phyloP scores from a whole-genome alignment of 169 alveolate genomes.

The Eimeria maxima region DNA sequence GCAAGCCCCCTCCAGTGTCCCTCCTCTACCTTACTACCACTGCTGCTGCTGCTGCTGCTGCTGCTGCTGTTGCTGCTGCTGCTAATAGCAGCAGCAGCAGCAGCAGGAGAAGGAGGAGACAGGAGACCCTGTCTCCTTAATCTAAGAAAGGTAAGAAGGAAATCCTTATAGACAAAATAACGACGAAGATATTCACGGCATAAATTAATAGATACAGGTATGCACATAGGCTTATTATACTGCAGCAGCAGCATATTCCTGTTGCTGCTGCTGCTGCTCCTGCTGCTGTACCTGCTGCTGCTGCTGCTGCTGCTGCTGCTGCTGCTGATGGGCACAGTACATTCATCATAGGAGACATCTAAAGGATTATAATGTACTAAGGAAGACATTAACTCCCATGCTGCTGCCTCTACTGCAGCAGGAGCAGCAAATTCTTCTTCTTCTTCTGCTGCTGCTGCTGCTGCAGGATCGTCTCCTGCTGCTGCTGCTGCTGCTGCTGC shows the following conservation, averaged over 20 bases:
- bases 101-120: neutral
- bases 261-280: neutral
- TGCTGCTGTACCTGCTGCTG: neutral
- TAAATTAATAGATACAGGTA: neutral
- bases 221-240: neutral
- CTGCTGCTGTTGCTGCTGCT: neutral
- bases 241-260: neutral
- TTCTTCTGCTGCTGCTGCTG: neutral
- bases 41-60: slow-evolving; percentile 11
- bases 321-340: no score
- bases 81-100: no score
- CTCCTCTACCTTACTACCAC: neutral
- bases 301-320: no score
- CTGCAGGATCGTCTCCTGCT: neutral
- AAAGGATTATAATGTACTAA: slow-evolving; percentile 49
- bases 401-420: slow-evolving; percentile 67
- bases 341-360: neutral
- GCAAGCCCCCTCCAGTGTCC: slow-evolving; percentile 66
- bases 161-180: neutral
- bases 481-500: slow-evolving; percentile 1
- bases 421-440: neutral
- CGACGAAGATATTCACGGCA: slow-evolving; percentile 38
- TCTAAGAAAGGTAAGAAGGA: neutral
- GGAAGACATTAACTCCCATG: slow-evolving; percentile 73
- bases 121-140: slow-evolving; percentile 22